Evolutionary conservation across 768 basidiomycete species (phyloP), one percentile per base, ranked within the genome.

Genomic region (Jaapia argillacea): DNA sequence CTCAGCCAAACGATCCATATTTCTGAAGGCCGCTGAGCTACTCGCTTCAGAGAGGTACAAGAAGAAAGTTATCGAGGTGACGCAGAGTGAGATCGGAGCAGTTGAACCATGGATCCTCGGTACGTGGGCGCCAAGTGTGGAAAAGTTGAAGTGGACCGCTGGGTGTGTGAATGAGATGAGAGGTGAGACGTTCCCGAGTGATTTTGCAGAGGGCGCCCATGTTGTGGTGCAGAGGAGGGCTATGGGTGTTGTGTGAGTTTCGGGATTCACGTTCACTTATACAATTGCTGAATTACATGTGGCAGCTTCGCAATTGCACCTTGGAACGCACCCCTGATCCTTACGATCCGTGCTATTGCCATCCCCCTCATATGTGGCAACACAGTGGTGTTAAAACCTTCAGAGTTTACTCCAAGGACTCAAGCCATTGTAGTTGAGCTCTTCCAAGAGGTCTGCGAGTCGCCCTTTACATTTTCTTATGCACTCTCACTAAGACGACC

Each of bases 271-370:
- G n/a, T 16, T 23, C 24, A 14, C n/a, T 4, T 6, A 26, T 13
- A 13, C 26, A 28, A 14, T 41, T 24, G 6, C 12, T 24, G 23
- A 38, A 28, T 22, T 5, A 36, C 33, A 24, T 18, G n/a, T 18
- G n/a, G n/a, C 43, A 75, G 72, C 23, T 62, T 74, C 40, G 64
- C 65, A 5, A 74, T 74, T 4, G 62, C 68, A 0, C 73, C 74
- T 2, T 75, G 73, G 74, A 75, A 75, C 45, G 70, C 69, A 1
- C 70, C 75, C 0, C 48, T 68, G 6, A 49, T 51, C 3, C 56
- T 77, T 20, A 61, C 67, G 2, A 41, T 74, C 5, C 58, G 71
- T 22, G 66, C 71, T 0, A 52, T 71, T 23, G 59, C 62, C 2
- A 53, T 65, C 3, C 67, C 73, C 0, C 51, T 75, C 16, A 52